phyloP scores from a whole-genome alignment of 768 basidiomycete genomes.

The Mycena olivaceomarginata region DNA sequence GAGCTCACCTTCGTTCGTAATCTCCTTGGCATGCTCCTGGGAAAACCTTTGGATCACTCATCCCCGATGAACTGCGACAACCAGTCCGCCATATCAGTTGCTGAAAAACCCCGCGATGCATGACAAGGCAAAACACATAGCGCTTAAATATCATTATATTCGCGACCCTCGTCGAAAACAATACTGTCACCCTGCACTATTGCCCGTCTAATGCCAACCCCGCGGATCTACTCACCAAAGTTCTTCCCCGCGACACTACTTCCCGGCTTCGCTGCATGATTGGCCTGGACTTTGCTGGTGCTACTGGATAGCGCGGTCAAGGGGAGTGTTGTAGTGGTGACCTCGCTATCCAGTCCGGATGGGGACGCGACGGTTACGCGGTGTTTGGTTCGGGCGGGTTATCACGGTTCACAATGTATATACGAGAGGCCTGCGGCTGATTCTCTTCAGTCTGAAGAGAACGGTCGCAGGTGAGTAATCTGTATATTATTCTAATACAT shows the following conservation, averaged over 20 bases:
- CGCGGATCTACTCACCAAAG: slow-evolving; percentile 13
- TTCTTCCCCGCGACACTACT: slow-evolving; percentile 18
- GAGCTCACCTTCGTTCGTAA: slow-evolving; percentile 15
- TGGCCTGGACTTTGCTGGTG: no score
- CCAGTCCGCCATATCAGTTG: background rate
- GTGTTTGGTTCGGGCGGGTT: no score
- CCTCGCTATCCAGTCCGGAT: no score
- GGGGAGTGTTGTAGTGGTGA: no score
- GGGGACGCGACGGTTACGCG: no score
- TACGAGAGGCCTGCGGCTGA: no score
- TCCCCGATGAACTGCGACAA: slow-evolving; percentile 16
- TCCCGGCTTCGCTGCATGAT: no score
- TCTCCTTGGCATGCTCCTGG: background rate
- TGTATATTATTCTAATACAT: no score
- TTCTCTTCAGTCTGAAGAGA: no score
- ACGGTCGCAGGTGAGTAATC: no score
- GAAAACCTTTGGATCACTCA: background rate
- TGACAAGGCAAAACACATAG: slow-evolving; percentile 20
- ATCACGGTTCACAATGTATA: no score
- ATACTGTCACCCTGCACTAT: background rate
- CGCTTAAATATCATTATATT: slow-evolving; percentile 12
- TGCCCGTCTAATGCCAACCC: background rate
- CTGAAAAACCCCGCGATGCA: slow-evolving; percentile 10
- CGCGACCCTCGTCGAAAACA: slow-evolving; percentile 5
- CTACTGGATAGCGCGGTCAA: no score